Conservation (phyloP, 129 eudicot species). For the Dittrichia graveolens region DNA sequence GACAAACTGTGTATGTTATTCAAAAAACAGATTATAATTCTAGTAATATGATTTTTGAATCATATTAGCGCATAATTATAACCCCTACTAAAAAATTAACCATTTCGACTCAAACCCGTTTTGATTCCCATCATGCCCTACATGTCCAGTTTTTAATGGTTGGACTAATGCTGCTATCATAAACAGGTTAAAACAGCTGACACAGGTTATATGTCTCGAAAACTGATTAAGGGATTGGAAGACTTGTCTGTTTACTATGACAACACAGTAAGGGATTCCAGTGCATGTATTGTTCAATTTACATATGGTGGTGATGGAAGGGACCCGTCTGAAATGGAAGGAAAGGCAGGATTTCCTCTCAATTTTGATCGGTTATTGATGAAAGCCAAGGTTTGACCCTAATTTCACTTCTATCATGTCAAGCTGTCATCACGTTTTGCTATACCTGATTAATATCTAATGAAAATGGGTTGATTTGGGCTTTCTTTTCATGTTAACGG, state of each 20-base stretch:
- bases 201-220: slow-evolving; percentile 97
- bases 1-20: background rate
- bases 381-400: slow-evolving; percentile 75
- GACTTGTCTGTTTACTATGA: slow-evolving; percentile 83
- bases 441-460: slow-evolving; percentile 18
- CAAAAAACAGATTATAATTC: too few species aligned
- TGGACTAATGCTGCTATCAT: slow-evolving; percentile 1
- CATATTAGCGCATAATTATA: background rate
- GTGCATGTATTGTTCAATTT: slow-evolving; percentile 83
- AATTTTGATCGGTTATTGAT: slow-evolving; percentile 72
- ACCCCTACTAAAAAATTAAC: background rate
- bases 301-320: slow-evolving; percentile 89
- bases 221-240: slow-evolving; percentile 83
- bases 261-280: slow-evolving; percentile 81
- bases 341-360: slow-evolving; percentile 70
- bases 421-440: background rate
- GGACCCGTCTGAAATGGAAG: slow-evolving; percentile 99
- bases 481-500: background rate
- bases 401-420: slow-evolving; percentile 8
- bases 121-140: background rate
- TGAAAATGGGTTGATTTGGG: background rate
- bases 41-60: too few species aligned
- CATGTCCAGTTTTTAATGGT: background rate
- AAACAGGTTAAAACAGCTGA: slow-evolving; percentile 98
- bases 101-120: background rate